Evolutionary conservation across 441 rosid genomes (phyloP), one percentile per base, ranked within the genome.

Genomic region (Eruca vesicaria): DNA sequence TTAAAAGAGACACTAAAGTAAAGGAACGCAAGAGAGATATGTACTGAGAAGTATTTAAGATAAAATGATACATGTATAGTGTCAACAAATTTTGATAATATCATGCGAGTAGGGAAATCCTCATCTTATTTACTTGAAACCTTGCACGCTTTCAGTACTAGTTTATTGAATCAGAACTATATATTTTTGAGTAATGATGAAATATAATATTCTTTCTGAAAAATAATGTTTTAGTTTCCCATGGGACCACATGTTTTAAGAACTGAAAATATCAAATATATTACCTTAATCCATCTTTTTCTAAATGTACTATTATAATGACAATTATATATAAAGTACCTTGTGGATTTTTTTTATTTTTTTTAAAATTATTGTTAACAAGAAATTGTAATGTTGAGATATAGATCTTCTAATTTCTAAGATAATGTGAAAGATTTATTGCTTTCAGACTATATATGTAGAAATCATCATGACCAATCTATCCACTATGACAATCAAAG

Each of bases 1-100:
- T 71, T 77, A 52, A 65, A 71, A 71, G 33, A 26, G 35, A 71
- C 33, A 35, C 20, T 77, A 71, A 77, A 70, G 75, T 76, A 43
- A 63, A 10, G 32, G 62, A 53, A 52, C 53, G 18, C 64, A 41
- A 63, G 67, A 35, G 53, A 67, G 50, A 60, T 35, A 31, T 33
- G 10, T 29, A 10, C 14, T 19, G 43, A 75, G 9, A 33, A 5
- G 50, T 67, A 32, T 60, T 56, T 53, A 69, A 35, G 4, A 56
- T 12, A 12, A 9, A 50, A 7, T 50, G 23, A 69, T 58, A 45
- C 26, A 8, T 23, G 9, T 45, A 20, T 59, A 75, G 23, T 68
- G 26, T 7, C 29, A 41, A 12, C 26, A 18, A 16, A 23, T 36
- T 29, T 11, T 5, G 45, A 62, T 31, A n/a, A 63, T 65, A 45